Evolutionary conservation across 371 early-diverging fungal species (phyloP), one percentile per base, ranked within the genome.

Genomic region (Dinochytrium kinnereticum): DNA sequence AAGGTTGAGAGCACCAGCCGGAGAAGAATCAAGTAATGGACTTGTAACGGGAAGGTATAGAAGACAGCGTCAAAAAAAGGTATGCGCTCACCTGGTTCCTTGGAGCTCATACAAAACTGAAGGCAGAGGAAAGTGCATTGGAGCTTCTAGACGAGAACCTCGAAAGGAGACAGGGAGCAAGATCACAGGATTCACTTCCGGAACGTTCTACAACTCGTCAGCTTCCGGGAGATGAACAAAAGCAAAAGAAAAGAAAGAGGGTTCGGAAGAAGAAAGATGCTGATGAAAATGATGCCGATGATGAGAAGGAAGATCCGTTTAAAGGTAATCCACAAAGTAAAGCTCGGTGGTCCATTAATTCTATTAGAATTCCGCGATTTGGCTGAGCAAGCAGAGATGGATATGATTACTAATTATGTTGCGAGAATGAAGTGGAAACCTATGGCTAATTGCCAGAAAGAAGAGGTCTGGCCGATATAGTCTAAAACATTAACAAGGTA

Each of bases 331-430:
- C n/a, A n/a, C n/a, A n/a, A n/a, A n/a, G n/a, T n/a, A n/a, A n/a
- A n/a, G n/a, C n/a, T n/a, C n/a, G n/a, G n/a, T n/a, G n/a, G n/a
- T n/a, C n/a, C n/a, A n/a, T n/a, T n/a, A n/a, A n/a, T n/a, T n/a
- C n/a, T n/a, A n/a, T 13, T 51, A 80, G 80, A 76, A 30, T 80
- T 76, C 65, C 33, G 59, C 37, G 59, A 65, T 31, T 67, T 77
- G 5, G 71, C 74, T 17, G 77, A 74, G 51, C 59, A 59, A 38
- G 80, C 80, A 0, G 77, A 76, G 38, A 30, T n/a, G n/a, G 71
- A 80, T 40, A 53, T 64, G 53, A 68, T 80, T 3, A 53, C 31
- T 24, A 72, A 59, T 10, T 76, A 80, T 68, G 72, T 76, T 13
- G 61, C 7, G 5, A 24, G 51, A 39, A 19, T 51, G 53, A 71